Base-by-base conservation (phyloP, 441 rosid genomes). In the Omphalea diandra region DNA sequence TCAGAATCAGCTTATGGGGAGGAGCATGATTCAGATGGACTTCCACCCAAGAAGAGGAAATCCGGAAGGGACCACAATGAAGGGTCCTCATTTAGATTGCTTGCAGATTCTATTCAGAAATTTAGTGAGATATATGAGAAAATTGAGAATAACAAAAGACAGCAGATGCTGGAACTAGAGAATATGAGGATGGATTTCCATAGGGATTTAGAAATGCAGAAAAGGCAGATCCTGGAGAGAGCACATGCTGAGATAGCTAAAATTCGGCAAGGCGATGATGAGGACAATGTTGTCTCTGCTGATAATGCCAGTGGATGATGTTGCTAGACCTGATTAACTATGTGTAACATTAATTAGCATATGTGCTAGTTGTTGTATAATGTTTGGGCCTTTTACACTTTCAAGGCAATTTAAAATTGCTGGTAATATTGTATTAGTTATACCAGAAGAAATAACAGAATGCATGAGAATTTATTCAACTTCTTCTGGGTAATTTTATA, bases 161-260 rank as follows among this genome's bases (percentile, higher is more conserved):
- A 84, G 76, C 96, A 93, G 72, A 93, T 95, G 93, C 67, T 80
- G 73, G 98, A 89, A 67, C 74, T 95, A 61, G 98, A 95, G 84
- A 90, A 86, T 82, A 88, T 95, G 95, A 88, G 97, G 77, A 85
- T 85, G 88, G 97, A 90, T 73, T 93, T 95, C 73, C 91, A 84
- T 40, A 84, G 80, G 80, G 97, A 95, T 61, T 75, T 90, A 83
- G 98, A 95, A 79, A 63, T 86, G 84, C 98, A 92, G 76, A 90
- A 86, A 86, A 86, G 82, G 72, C 88, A 88, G 85, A 92, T 95
- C 68, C 72, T 90, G 81, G 97, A 90, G 69, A 89, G 87, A 74
- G 89, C 89, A 18, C 91, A 85, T 60, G 88, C 79, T 5, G 97
- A 90, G 82, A 90, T 95, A 66, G 93, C 86, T 11, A 86, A 83